Base-by-base conservation (phyloP, 805 yeast genomes). In the Schizosaccharomyces osmophilus region DNA sequence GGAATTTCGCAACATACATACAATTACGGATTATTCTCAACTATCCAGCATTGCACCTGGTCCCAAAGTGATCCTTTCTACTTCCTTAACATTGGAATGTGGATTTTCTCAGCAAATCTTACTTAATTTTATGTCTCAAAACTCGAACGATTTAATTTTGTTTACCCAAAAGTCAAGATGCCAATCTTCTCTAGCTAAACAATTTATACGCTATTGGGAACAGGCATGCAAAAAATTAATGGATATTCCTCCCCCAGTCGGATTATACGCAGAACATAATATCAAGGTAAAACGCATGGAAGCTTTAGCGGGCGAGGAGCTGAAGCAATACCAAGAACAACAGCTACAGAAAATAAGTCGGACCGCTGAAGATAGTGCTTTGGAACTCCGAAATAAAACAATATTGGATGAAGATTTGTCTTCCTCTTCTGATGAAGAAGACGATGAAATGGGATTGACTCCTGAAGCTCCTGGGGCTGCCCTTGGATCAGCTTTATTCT, bases 51-150 rank as follows among this genome's bases (percentile, higher is more conserved):
- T 57, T 19, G 29, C 31, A 26, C 48, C 60, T 11, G 60, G 55
- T 11, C 85, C 95, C 0, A 86, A 85, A 68, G 82, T 90, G 60
- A 83, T 89, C 2, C 82, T 90, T 64, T 84, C 87, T 22, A 80
- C 90, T 0, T 89, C 87, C 13, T 75, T 78, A 26, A 82, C 81
- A 59, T 69, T 84, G 45, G 80, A 79, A 58, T 77, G 75, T 55
- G 95, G 95, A 74, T 39, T 74, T 79, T 61, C 77, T 69, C 63
- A 77, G 71, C 62, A 71, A 11, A 59, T 72, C 1, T 75, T 74
- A 75, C 9, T 75, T 85, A 29, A 32, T 39, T 59, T n/a, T 26
- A 59, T 26, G 55, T 55, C 59, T 17, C 61, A 43, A 19, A 48
- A 15, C 41, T 42, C 54, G 42, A 62, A 59, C 29, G 59, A 32